Evolutionary conservation across 768 basidiomycete genomes (phyloP).

Genomic region (Cystobasidium onofrii): DNA sequence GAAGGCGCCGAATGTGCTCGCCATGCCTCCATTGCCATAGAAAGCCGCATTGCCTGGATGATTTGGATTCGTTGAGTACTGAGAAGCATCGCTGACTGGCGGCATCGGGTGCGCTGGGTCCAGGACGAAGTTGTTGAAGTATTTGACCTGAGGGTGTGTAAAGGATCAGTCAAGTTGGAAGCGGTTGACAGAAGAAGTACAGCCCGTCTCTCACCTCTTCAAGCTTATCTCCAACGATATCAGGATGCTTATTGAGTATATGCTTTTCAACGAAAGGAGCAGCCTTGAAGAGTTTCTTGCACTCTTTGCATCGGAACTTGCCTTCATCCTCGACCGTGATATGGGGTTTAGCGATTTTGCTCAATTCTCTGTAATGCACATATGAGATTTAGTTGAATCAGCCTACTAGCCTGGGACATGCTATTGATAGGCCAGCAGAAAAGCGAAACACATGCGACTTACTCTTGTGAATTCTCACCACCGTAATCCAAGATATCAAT

Average conservation of each 20-base stretch:
- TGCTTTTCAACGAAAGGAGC: slow-evolving; percentile 97
- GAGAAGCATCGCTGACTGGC: slow-evolving; percentile 56
- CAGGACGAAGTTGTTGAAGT: slow-evolving; percentile 91
- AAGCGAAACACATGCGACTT: too few species aligned
- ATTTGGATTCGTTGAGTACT: slow-evolving; percentile 56
- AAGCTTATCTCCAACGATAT: slow-evolving; percentile 58
- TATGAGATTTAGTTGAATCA: background rate
- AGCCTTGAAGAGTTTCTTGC: slow-evolving; percentile 95
- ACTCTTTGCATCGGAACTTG: slow-evolving; percentile 92
- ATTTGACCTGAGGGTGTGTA: slow-evolving; percentile 51
- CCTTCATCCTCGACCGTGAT: slow-evolving; percentile 95
- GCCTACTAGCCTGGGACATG: too few species aligned
- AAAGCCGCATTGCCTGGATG: background rate
- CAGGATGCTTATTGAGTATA: slow-evolving; percentile 85
- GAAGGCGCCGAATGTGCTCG: slow-evolving; percentile 24
- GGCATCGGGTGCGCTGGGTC: slow-evolving; percentile 67
- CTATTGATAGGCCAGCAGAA: too few species aligned
- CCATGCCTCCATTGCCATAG: slow-evolving; percentile 17
- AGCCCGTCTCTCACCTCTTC: slow-evolving; percentile 61
- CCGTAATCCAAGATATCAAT: slow-evolving; percentile 82
- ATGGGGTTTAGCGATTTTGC: slow-evolving; percentile 65
- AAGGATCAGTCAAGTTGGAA: slow-evolving; percentile 1
- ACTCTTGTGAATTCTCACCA: slow-evolving; percentile 86
- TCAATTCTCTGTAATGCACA: slow-evolving; percentile 58
- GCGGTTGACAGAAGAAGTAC: background rate